Base-by-base conservation (phyloP, 2,329 filamentous ascomycete genomes). In the Cryphonectria japonica region DNA sequence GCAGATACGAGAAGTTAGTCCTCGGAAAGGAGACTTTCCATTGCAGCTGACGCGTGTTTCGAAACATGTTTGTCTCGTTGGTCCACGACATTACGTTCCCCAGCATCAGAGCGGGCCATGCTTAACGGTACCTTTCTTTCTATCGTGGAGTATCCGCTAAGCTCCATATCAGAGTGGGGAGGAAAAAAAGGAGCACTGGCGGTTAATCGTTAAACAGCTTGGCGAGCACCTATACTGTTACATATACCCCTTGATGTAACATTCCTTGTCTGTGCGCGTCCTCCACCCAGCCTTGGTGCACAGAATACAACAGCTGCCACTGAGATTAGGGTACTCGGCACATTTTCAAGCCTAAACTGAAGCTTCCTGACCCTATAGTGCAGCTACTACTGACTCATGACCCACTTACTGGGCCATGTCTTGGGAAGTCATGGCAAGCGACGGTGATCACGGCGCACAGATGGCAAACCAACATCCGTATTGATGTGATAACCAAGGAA, bases 341-440 rank as follows among this genome's bases (percentile, higher is more conserved):
- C 32, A 62, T 69, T 37, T 66, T 66, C 61, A 69, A 71, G 66
- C 43, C 66, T 71, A 69, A 29, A 43, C n/a, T 50, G 9, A 66
- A 66, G 50, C 69, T 64, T 71, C 63, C 57, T 52, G 52, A 41
- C 52, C 22, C 57, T 52, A 59, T 61, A 61, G 2, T 32, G 19
- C 9, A 22, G 11, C 34, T 9, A n/a, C 16, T 14, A 6, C 6
- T 50, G 39, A 39, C 2, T 52, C 37, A n/a, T n/a, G 62, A 61
- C 16, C 54, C 26, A 26, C 26, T 37, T 13, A 26, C 16, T 39
- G 29, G 32, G 32, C 54, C 8, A 5, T 34, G 19, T 34, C 16
- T 22, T 39, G n/a, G 59, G 37, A 11, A 59, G 4, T 29, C 54
- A 29, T n/a, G 50, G 43, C n/a, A 37, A 50, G 43, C 26, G 68